phyloP scores from a whole-genome alignment of 495 filamentous ascomycete species.

The Hyaloscypha bicolor region DNA sequence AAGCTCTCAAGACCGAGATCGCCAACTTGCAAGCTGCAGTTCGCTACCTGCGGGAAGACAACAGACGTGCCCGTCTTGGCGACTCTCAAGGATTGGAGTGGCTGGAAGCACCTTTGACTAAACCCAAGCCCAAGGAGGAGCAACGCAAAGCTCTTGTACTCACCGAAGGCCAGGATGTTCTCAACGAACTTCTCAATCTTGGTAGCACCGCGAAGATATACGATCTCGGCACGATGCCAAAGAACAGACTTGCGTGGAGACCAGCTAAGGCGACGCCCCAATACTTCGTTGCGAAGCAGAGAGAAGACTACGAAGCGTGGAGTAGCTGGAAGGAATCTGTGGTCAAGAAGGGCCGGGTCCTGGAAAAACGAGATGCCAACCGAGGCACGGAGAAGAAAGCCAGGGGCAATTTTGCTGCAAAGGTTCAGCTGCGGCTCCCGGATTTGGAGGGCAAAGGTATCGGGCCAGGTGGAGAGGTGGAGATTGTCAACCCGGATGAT shows the following conservation, averaged over 20 bases:
- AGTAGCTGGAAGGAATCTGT: constrained; percentile 62
- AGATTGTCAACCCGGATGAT: constrained; percentile 41
- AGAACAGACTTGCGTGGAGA: constrained; percentile 62
- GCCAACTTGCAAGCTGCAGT: constrained; percentile 71
- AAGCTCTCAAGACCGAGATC: constrained; percentile 71
- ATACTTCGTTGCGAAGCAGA: constrained; percentile 61
- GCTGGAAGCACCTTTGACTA: constrained; percentile 66
- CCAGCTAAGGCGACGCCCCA: constrained; percentile 58
- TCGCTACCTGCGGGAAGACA: constrained; percentile 77
- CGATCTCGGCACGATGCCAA: constrained; percentile 50
- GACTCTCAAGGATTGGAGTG: constrained; percentile 64
- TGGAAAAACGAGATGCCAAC: constrained; percentile 33
- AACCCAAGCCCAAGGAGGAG: constrained; percentile 49
- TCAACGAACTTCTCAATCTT: constrained; percentile 71
- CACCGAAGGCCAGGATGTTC: constrained; percentile 68
- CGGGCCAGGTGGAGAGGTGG: constrained; percentile 29
- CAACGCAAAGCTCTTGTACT: constrained; percentile 61
- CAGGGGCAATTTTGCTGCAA: constrained; percentile 46
- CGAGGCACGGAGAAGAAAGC: constrained; percentile 31
- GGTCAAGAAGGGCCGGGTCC: constrained; percentile 39
- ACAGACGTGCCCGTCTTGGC: constrained; percentile 61
- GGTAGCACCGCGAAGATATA: constrained; percentile 60
- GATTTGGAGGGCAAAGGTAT: constrained; percentile 40
- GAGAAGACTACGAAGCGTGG: constrained; percentile 63
- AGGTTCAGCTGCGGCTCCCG: constrained; percentile 48